Percentiles rank a stretch among this genome's conserved stretches.
phyloP scores from a whole-genome alignment of 257 asterid genomes.

The Anisodus acutangulus region DNA sequence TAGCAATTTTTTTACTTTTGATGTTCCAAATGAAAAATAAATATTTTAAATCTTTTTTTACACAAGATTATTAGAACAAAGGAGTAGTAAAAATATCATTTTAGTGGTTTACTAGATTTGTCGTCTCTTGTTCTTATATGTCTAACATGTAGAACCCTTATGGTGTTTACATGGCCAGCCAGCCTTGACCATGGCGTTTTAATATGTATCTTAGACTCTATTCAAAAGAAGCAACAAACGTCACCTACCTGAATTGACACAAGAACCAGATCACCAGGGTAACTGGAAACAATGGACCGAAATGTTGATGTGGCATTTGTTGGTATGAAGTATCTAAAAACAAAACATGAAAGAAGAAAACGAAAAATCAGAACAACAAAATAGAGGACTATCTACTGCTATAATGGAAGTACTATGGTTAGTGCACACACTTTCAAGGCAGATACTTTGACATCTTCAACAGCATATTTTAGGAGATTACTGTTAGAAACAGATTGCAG shows the following conservation, averaged over 20 bases:
- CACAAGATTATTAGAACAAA: too few species aligned
- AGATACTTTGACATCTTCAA: neutral
- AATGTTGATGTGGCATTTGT: conserved; percentile 90
- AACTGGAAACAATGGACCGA: conserved; percentile 71
- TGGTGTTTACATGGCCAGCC: neutral
- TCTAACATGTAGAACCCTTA: too few species aligned
- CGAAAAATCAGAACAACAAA: neutral
- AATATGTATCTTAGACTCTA: neutral
- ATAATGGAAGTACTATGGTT: neutral
- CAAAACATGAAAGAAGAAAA: conserved; percentile 12
- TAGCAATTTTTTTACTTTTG: too few species aligned
- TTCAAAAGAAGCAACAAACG: conserved; percentile 7
- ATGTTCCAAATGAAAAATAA: too few species aligned
- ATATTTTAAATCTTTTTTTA: too few species aligned
- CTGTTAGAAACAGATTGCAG: too few species aligned
- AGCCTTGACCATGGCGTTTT: neutral
- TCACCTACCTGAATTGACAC: conserved; percentile 78
- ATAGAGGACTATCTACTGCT: neutral
- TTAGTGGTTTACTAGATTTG: too few species aligned
- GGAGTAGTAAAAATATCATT: too few species aligned
- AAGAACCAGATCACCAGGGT: conserved; percentile 79
- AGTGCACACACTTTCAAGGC: neutral
- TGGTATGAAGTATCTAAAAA: conserved; percentile 69
- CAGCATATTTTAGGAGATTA: neutral
- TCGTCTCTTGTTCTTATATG: too few species aligned